Conservation (phyloP, 441 rosid genomes). For the Flueggea neowawraea region DNA sequence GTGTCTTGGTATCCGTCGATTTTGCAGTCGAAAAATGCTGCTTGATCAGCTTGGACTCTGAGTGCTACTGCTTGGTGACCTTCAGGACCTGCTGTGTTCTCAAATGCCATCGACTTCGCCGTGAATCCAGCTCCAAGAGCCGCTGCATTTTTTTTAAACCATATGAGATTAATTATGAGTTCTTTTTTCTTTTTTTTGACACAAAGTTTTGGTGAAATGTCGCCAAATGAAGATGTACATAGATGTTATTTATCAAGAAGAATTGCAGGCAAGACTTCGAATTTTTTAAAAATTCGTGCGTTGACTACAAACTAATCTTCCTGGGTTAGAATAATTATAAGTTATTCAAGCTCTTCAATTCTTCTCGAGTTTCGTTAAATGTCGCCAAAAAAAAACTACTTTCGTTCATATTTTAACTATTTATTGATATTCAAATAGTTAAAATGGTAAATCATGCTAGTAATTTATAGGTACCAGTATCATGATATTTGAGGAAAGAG, state of each 20-base stretch:
- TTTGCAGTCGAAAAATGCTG: slow-evolving; percentile 19
- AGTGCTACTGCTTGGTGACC: slow-evolving; percentile 33
- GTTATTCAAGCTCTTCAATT: too few relatives aligned
- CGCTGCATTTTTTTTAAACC: slow-evolving; percentile 12
- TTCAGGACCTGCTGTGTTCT: slow-evolving; percentile 31
- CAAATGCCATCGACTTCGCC: slow-evolving; percentile 21
- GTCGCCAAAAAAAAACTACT: slow-evolving; percentile 16
- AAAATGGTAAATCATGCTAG: background rate
- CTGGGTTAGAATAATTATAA: too few relatives aligned
- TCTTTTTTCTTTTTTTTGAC: background rate
- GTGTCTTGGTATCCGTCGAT: slow-evolving; percentile 32
- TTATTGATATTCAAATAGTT: too few relatives aligned
- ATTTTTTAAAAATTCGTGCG: too few relatives aligned
- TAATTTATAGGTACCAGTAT: too few relatives aligned
- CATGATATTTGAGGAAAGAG: too few relatives aligned
- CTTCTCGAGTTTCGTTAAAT: too few relatives aligned
- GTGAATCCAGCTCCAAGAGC: slow-evolving; percentile 23
- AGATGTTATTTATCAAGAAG: background rate
- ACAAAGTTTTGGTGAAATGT: too few relatives aligned
- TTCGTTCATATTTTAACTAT: too few relatives aligned
- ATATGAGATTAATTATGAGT: too few relatives aligned
- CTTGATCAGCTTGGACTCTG: slow-evolving; percentile 18
- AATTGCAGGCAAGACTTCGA: background rate
- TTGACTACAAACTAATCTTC: too few relatives aligned
- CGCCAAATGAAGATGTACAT: too few relatives aligned